Conservation (phyloP, 441 rosid species). For the Caryocar brasiliense region DNA sequence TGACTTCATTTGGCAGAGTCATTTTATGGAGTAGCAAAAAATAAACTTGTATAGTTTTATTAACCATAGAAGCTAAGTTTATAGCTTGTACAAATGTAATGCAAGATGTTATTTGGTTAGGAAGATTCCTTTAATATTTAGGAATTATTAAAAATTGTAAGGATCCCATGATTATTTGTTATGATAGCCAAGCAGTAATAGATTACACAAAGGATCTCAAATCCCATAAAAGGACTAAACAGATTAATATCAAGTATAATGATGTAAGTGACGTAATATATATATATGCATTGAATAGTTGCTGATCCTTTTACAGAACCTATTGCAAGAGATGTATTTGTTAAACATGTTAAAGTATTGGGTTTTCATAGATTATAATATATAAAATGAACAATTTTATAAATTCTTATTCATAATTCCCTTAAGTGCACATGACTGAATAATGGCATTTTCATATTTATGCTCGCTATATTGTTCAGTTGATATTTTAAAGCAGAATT, state of each 20-base stretch:
- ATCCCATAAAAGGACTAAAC: neutral
- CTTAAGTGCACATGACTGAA: too few relatives aligned
- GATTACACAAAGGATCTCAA: neutral
- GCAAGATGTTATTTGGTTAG: neutral
- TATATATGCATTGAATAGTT: neutral
- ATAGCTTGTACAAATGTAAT: neutral
- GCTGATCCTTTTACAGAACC: conserved; percentile 1
- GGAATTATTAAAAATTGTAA: neutral
- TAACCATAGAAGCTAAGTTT: neutral
- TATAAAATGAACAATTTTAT: too few relatives aligned
- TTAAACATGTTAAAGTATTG: neutral
- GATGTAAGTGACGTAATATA: neutral
- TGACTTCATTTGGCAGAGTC: neutral
- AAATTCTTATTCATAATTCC: too few relatives aligned
- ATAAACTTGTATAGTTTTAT: neutral
- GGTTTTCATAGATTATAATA: too few relatives aligned
- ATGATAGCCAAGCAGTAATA: neutral
- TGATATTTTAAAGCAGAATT: too few relatives aligned
- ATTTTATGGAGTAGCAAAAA: conserved; percentile 9
- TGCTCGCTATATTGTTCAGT: too few relatives aligned
- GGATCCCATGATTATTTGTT: neutral
- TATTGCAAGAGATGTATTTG: neutral
- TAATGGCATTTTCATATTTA: too few relatives aligned
- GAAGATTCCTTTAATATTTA: neutral
- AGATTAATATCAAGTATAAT: neutral